Evolutionary conservation across 2,329 filamentous ascomycete genomes (phyloP).

Genomic region (Penicillium occitanis): DNA sequence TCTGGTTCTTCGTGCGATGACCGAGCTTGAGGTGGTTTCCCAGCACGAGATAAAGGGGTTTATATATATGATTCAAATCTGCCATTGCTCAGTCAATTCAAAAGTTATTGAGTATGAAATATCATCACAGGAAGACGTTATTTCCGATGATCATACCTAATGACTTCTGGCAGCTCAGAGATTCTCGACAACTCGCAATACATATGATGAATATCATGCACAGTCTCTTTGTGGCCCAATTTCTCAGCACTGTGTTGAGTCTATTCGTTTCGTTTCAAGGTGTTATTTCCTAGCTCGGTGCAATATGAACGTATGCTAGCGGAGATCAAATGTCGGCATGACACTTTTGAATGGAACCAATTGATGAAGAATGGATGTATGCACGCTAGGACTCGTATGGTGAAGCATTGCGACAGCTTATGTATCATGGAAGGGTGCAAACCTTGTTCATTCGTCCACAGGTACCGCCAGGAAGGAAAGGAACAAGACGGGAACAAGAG

Average conservation of each 20-base stretch:
- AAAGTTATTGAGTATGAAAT: not conserved
- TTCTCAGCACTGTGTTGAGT: not conserved
- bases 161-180: not conserved
- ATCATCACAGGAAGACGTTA: not conserved
- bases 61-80: not conserved
- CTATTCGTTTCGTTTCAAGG: not conserved
- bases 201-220: not conserved
- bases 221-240: not conserved
- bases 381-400: not conserved
- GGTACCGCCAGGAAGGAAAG: not conserved
- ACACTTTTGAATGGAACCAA: not conserved
- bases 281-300: not conserved
- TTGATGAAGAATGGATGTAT: not conserved
- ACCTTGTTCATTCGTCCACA: not conserved
- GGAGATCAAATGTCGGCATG: not conserved
- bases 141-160: not conserved
- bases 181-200: not conserved
- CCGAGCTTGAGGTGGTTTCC: not conserved
- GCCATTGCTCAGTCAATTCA: not conserved
- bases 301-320: not conserved
- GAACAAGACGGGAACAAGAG: not conserved
- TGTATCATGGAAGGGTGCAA: too few relatives aligned
- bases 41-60: not conserved
- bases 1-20: not conserved
- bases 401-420: not conserved